Base-by-base conservation (phyloP, 1,284 basidiomycete genomes). In the Tilletia horrida region DNA sequence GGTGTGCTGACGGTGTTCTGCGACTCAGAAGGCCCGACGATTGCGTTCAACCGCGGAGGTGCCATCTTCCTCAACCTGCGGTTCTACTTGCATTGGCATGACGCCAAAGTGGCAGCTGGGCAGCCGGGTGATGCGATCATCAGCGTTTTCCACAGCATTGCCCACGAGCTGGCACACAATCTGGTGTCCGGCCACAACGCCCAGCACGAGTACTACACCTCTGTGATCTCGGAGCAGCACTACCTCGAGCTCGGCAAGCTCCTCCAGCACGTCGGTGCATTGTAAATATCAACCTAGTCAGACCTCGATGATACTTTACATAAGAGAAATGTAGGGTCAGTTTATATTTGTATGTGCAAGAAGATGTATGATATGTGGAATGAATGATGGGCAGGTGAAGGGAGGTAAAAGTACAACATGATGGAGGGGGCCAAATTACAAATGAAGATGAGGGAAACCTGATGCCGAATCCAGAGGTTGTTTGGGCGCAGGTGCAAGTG, bases 41-140 rank as follows among this genome's bases (percentile, higher is more conserved):
- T 97, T 69, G 95, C 94, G 0, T 97, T 97, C 85, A 98, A 97
- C 82, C 86, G 92, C 35, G 89, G 88, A 64, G 93, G 92, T 2
- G 90, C 90, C 68, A 85, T 98, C 35, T 97, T 93, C 83, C 84
- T 97, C 73, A 97, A 97, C 80, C 84, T 94, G 65, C 81, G 84
- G 45, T 96, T 90, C 80, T 95, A 88, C 72, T 86, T 90, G 77
- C 88, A 89, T 67, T 93, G 92, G 93, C 93, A 94, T 77, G 90
- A 93, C 70, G 83, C 82, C 0, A 86, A 90, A 63, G 90, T 92
- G 25, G 80, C 82, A 63, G 79, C 81, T 4, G 90, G 89, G 1
- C 83, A 86, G 8, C 78, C 86, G 59, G 84, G 84, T n/a, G 85
- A 88, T 50, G 91, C 94, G 1, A 88, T 89, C 67, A 89, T 91